These are phyloP conservation scores for Calonectria pseudoturangicola DNA, from an alignment of 2,329 filamentous ascomycete species.

Conservation along the genomic window DNA sequence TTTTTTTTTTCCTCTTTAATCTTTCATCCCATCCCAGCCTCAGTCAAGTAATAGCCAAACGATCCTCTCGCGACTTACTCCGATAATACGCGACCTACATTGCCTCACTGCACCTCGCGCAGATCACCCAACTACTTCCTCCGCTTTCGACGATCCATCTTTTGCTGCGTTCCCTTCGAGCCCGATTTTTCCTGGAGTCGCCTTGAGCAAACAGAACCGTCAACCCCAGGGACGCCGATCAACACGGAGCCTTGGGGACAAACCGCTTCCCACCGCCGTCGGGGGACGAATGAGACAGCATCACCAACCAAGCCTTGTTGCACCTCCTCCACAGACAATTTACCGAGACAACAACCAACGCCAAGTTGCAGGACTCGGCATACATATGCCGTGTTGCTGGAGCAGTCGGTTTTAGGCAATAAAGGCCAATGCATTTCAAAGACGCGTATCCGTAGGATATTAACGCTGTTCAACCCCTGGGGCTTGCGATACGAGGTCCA, in stretches of 20 bases:
- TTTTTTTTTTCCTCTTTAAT: conserved; percentile 33
- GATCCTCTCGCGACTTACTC: conserved; percentile 18
- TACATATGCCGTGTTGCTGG: conserved; percentile 15
- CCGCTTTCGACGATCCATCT: conserved; percentile 17
- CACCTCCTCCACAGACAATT: conserved; percentile 28
- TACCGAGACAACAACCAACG: conserved; percentile 18
- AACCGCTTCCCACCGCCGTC: conserved; percentile 44
- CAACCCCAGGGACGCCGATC: conserved; percentile 54
- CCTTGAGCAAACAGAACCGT: conserved; percentile 1
- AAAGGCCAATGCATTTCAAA: conserved; percentile 40
- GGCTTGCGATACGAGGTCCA: conserved; percentile 8
- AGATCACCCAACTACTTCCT: conserved; percentile 8
- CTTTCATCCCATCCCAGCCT: conserved; percentile 28
- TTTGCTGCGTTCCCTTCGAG: neutral
- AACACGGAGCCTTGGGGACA: conserved; percentile 55
- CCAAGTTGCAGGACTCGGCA: conserved; percentile 22
- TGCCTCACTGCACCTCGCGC: conserved; percentile 27
- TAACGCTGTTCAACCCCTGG: conserved; percentile 30
- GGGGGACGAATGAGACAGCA: conserved; percentile 37
- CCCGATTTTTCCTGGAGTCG: conserved; percentile 18
- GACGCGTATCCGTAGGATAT: conserved; percentile 28
- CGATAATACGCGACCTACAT: conserved; percentile 25
- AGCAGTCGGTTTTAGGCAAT: conserved; percentile 28
- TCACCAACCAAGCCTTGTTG: conserved; percentile 23
- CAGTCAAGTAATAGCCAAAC: conserved; percentile 14